Evolutionary conservation across 2,329 filamentous ascomycete genomes (phyloP).

Genomic region (Neurospora sp.): DNA sequence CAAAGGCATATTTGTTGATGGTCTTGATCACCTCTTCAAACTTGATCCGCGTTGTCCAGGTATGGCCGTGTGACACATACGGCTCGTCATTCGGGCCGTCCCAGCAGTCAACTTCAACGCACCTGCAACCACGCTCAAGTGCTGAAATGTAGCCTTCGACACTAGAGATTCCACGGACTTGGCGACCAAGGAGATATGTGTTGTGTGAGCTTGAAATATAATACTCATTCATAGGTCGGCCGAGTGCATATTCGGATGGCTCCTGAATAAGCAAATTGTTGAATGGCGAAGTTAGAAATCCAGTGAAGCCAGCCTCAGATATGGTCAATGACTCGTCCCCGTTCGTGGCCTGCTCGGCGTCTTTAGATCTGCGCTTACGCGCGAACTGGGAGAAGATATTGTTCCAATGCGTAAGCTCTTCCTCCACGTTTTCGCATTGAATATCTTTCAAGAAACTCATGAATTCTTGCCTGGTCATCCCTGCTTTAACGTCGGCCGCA

Average conservation of each 20-base stretch:
- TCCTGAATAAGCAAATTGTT: constrained; percentile 58
- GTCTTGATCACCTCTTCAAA: constrained; percentile 89
- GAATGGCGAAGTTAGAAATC: constrained; percentile 63
- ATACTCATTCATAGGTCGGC: constrained; percentile 89
- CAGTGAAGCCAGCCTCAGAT: constrained; percentile 68
- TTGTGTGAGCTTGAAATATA: constrained; percentile 99
- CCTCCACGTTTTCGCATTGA: constrained; percentile 67
- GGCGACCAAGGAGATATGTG: constrained; percentile 86
- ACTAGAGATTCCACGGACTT: constrained; percentile 82
- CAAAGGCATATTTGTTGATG: constrained; percentile 91
- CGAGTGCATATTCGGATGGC: constrained; percentile 53
- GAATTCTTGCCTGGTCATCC: constrained; percentile 66
- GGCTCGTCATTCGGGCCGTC: constrained; percentile 82
- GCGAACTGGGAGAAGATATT: constrained; percentile 61
- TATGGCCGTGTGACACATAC: constrained; percentile 82
- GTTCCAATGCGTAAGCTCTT: constrained; percentile 57
- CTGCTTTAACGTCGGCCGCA: constrained; percentile 46
- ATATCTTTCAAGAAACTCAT: constrained; percentile 60
- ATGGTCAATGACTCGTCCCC: constrained; percentile 46
- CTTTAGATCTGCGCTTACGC: constrained; percentile 43
- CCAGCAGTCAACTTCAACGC: constrained; percentile 97
- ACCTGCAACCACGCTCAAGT: constrained; percentile 80
- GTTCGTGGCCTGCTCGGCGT: constrained; percentile 24
- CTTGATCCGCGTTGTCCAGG: constrained; percentile 76
- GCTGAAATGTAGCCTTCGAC: constrained; percentile 91